Evolutionary conservation across 2,329 filamentous ascomycete species (phyloP).

Genomic region (Aspergillus novofumigatus): DNA sequence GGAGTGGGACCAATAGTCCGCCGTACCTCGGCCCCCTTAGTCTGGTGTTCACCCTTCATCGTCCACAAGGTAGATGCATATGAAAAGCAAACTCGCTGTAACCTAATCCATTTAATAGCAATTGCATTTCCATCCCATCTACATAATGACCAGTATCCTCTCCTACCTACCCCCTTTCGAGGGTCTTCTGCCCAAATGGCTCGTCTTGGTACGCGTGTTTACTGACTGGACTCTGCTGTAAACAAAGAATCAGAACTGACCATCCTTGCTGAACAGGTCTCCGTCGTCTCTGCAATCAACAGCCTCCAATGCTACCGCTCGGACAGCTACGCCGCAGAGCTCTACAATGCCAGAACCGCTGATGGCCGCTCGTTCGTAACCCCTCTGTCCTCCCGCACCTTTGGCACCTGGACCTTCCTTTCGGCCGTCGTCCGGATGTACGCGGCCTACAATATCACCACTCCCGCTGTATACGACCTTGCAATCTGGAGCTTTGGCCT

Average conservation of each 20-base stretch:
- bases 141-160: slow-evolving; percentile 24
- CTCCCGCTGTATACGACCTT: slow-evolving; percentile 71
- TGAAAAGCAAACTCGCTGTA: neutral
- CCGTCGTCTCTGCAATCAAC: slow-evolving; percentile 77
- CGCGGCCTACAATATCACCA: slow-evolving; percentile 74
- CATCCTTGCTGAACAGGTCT: slow-evolving; percentile 56
- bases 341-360: slow-evolving; percentile 62
- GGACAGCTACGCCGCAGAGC: slow-evolving; percentile 74
- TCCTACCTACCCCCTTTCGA: slow-evolving; percentile 36
- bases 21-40: slow-evolving; percentile 1
- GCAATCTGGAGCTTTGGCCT: slow-evolving; percentile 77
- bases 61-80: neutral
- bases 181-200: slow-evolving; percentile 61
- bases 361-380: slow-evolving; percentile 59
- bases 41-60: neutral
- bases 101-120: neutral
- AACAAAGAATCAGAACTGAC: neutral
- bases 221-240: neutral
- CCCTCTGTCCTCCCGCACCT: slow-evolving; percentile 71
- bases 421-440: slow-evolving; percentile 74
- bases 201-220: slow-evolving; percentile 54
- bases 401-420: slow-evolving; percentile 84
- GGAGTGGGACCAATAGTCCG: too few relatives aligned
- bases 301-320: slow-evolving; percentile 78
- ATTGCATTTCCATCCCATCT: neutral